phyloP scores from a whole-genome alignment of 805 yeast species.

The Wickerhamomyces chambardii region DNA sequence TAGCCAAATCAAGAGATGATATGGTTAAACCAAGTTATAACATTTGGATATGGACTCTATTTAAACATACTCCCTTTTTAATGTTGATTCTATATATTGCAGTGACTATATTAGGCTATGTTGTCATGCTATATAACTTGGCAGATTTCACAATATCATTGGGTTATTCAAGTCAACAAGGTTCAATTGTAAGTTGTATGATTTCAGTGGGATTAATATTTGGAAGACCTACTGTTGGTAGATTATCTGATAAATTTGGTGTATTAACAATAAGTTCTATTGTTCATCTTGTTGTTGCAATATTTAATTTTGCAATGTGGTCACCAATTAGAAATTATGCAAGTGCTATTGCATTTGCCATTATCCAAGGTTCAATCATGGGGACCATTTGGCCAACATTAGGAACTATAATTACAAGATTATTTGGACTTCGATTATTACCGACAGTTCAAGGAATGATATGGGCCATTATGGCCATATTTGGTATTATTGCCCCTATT shows the following conservation, averaged over 20 bases:
- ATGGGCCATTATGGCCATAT: constrained; percentile 42
- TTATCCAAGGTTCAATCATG: constrained; percentile 48
- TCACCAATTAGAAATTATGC: constrained; percentile 49
- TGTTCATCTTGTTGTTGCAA: constrained; percentile 27
- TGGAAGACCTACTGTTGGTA: constrained; percentile 51
- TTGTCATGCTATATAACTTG: constrained; percentile 45
- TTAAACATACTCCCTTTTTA: constrained; percentile 33
- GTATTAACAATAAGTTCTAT: constrained; percentile 35
- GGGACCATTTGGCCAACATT: constrained; percentile 52
- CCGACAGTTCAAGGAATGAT: constrained; percentile 39
- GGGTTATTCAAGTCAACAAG: constrained; percentile 47
- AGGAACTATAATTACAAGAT: constrained; percentile 40
- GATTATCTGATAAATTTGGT: constrained; percentile 40
- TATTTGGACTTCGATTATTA: constrained; percentile 45
- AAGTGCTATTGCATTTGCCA: constrained; percentile 41
- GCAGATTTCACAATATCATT: constrained; percentile 52
- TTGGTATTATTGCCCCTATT: constrained; percentile 50
- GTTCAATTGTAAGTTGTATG: constrained; percentile 53
- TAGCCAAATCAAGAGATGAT: constrained; percentile 29
- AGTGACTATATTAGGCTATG: constrained; percentile 51
- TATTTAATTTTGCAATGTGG: constrained; percentile 43
- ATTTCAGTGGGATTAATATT: constrained; percentile 44
- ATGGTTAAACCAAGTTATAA: constrained; percentile 25
- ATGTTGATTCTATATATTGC: constrained; percentile 29
- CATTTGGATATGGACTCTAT: constrained; percentile 31